These are phyloP conservation scores for Tricholoma matsutake DNA, from an alignment of 768 basidiomycete species.

Conservation along the genomic window DNA sequence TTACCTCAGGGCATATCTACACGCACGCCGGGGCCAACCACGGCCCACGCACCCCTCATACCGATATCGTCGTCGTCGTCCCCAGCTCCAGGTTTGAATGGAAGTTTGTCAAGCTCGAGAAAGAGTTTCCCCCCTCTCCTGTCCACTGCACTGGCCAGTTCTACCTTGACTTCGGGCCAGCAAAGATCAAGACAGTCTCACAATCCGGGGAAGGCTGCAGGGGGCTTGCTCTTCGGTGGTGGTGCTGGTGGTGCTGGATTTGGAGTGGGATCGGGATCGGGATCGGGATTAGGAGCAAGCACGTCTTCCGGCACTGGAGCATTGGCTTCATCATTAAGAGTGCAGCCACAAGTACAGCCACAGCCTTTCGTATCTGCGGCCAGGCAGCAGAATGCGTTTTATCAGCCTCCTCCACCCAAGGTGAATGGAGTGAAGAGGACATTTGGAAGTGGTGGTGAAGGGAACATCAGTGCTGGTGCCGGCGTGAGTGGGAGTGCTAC, in stretches of 20 bases:
- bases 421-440: constrained; percentile 32
- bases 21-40: not conserved
- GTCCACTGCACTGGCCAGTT: not conserved
- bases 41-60: constrained; percentile 10
- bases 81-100: not conserved
- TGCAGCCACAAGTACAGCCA: constrained; percentile 34
- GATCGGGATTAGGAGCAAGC: not conserved
- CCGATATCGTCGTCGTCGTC: constrained; percentile 8
- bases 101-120: constrained; percentile 20
- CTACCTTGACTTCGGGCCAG: constrained; percentile 2
- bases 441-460: constrained; percentile 22
- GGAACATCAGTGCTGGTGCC: not conserved
- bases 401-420: constrained; percentile 35
- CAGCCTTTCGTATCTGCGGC: constrained; percentile 31
- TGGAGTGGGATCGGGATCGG: not conserved
- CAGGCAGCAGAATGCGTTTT: constrained; percentile 63
- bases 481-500: not conserved
- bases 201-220: not conserved
- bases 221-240: not conserved
- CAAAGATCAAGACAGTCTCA: not conserved
- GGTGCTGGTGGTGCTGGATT: not conserved
- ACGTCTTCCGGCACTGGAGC: constrained; percentile 2
- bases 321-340: not conserved
- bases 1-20: constrained; percentile 10
- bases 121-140: constrained; percentile 25